Conservation (phyloP, 2,329 filamentous ascomycete species). For the Magnaporthales sp. region DNA sequence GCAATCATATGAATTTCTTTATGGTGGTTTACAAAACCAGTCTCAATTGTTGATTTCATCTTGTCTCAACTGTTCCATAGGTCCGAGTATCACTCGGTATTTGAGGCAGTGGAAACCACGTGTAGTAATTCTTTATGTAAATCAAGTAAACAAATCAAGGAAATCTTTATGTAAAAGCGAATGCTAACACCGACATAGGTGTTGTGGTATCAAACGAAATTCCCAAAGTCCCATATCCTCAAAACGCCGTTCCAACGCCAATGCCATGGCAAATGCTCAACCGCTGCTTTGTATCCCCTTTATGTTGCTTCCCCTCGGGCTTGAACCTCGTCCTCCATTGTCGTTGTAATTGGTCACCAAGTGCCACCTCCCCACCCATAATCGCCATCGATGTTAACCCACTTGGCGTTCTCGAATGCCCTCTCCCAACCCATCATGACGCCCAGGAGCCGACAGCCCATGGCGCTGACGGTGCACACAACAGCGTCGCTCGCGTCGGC, state of each 20-base stretch:
- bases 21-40: neutral
- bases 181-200: neutral
- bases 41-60: neutral
- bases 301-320: neutral
- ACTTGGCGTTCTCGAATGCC: constrained; percentile 49
- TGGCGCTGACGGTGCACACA: constrained; percentile 68
- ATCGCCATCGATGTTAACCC: constrained; percentile 73
- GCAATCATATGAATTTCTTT: neutral
- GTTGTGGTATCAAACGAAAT: constrained; percentile 3
- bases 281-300: neutral
- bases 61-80: neutral
- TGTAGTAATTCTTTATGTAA: neutral
- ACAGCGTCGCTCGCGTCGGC: constrained; percentile 59
- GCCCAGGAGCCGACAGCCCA: constrained; percentile 64
- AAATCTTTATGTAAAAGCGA: neutral
- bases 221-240: neutral
- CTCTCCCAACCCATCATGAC: constrained; percentile 84
- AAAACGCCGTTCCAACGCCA: constrained; percentile 2
- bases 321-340: neutral
- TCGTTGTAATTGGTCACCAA: neutral
- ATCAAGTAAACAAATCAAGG: neutral
- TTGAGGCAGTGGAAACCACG: neutral
- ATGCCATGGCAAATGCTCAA: constrained; percentile 1
- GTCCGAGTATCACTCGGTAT: neutral
- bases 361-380: constrained; percentile 49